These are phyloP conservation scores for Stramenopiles sp. DNA, from an alignment of 352 stramenopile species.

Conservation along the genomic window DNA sequence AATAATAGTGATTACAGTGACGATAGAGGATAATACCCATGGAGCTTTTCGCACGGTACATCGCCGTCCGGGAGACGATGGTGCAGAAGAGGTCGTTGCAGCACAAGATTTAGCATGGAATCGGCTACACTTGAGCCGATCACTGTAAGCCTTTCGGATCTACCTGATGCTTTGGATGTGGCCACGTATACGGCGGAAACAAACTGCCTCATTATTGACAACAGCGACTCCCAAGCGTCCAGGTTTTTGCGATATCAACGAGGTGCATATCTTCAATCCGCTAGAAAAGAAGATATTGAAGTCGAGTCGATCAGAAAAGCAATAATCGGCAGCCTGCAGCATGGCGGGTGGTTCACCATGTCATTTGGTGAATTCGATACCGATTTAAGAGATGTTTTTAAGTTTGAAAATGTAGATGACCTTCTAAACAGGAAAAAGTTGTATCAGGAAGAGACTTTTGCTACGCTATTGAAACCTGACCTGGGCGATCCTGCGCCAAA, in stretches of 20 bases:
- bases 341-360: slow-evolving; percentile 8
- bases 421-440: slow-evolving; percentile 44
- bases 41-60: too few relatives aligned
- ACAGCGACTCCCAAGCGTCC: slow-evolving; percentile 38
- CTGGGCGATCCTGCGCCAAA: slow-evolving; percentile 34
- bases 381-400: not conserved
- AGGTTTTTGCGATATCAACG: slow-evolving; percentile 70
- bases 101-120: too few relatives aligned
- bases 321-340: slow-evolving; percentile 32
- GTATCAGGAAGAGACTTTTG: slow-evolving; percentile 38
- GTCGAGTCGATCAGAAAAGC: slow-evolving; percentile 39
- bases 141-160: slow-evolving; percentile 16
- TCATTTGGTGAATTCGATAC: slow-evolving; percentile 3
- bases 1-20: too few relatives aligned
- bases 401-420: slow-evolving; percentile 21
- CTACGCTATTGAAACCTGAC: slow-evolving; percentile 23
- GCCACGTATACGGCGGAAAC: slow-evolving; percentile 57
- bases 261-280: slow-evolving; percentile 47
- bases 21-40: too few relatives aligned
- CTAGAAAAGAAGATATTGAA: slow-evolving; percentile 44
- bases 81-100: too few relatives aligned
- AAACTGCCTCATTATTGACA: slow-evolving; percentile 59
- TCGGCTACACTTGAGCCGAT: not conserved
- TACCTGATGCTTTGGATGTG: slow-evolving; percentile 56
- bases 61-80: too few relatives aligned